These are phyloP conservation scores for Pseudisothecium myosuroides DNA, from an alignment of 225 moss, liverwort and hornwort species.

Conservation along the genomic window DNA sequence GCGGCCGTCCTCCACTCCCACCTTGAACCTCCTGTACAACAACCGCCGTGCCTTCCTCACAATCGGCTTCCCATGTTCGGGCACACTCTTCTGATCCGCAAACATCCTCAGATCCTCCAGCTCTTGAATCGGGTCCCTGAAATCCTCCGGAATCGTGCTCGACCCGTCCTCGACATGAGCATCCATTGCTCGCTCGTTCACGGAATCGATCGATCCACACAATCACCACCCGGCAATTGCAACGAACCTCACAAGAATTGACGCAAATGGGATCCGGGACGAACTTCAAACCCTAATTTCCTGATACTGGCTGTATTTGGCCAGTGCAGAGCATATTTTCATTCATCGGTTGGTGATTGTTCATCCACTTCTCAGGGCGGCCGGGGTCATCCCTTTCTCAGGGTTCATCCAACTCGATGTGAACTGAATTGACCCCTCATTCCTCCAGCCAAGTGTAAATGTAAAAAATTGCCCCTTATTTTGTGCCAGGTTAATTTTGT, in stretches of 20 bases:
- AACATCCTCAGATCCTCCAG: conserved; percentile 6
- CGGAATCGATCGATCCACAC: not conserved
- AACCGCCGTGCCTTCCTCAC: conserved; percentile 42
- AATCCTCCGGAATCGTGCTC: conserved; percentile 8
- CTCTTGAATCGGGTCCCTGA: conserved; percentile 14
- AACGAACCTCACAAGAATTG: not conserved
- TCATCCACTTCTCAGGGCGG: not conserved
- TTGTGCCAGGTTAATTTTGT: too few relatives aligned
- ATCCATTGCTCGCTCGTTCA: not conserved
- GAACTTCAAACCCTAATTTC: not conserved
- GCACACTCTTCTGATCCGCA: conserved; percentile 1
- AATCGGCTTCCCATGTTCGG: conserved; percentile 15
- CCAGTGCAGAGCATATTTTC: not conserved
- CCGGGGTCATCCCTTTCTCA: too few relatives aligned
- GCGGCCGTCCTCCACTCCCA: conserved; percentile 77
- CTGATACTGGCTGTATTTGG: too few relatives aligned
- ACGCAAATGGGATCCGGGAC: not conserved
- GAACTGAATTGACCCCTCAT: too few relatives aligned
- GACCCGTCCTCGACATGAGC: not conserved
- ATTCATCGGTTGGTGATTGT: not conserved
- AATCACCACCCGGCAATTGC: not conserved
- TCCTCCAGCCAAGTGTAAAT: too few relatives aligned
- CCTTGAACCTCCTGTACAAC: conserved; percentile 48
- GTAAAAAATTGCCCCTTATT: not conserved
- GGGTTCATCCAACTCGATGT: too few relatives aligned